Percentiles rank a stretch among this genome's conserved stretches.
These are phyloP conservation scores for Trichoderma erinaceum DNA, from an alignment of 495 filamentous ascomycete genomes.

Conservation along the genomic window DNA sequence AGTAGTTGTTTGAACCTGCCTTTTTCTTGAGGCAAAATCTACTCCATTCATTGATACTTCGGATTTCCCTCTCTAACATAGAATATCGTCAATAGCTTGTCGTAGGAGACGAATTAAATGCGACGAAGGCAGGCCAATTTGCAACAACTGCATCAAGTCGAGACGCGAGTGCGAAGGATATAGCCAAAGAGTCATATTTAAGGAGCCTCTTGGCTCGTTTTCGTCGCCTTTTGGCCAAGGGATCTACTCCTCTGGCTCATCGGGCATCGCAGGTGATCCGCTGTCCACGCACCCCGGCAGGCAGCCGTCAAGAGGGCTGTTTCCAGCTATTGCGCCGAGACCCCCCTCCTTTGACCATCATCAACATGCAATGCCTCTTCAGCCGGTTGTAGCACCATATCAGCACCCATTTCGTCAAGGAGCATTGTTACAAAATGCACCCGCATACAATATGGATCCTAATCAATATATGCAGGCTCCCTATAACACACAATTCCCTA, in stretches of 20 bases:
- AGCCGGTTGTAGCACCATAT: slow-evolving; percentile 24
- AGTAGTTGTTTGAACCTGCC: slow-evolving; percentile 30
- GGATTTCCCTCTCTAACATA: background rate
- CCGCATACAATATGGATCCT: background rate
- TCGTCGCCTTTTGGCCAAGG: background rate
- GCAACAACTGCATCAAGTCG: slow-evolving; percentile 87
- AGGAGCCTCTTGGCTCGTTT: slow-evolving; percentile 69
- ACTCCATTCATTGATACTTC: background rate
- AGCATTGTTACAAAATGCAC: background rate
- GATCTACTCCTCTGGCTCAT: slow-evolving; percentile 31
- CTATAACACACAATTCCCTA: background rate
- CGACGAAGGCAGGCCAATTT: slow-evolving; percentile 88
- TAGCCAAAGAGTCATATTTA: slow-evolving; percentile 87
- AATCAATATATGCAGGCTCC: background rate
- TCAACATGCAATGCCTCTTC: slow-evolving; percentile 22
- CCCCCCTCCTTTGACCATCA: slow-evolving; percentile 29
- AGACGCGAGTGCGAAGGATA: slow-evolving; percentile 94
- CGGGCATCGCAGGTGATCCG: slow-evolving; percentile 23
- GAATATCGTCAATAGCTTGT: slow-evolving; percentile 56
- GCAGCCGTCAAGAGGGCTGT: slow-evolving; percentile 27
- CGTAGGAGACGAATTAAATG: slow-evolving; percentile 95
- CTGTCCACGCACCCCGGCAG: slow-evolving; percentile 27
- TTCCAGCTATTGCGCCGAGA: slow-evolving; percentile 39
- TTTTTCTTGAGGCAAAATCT: background rate
- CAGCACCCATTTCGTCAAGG: slow-evolving; percentile 22